phyloP scores from a whole-genome alignment of 805 yeast species.

The Blastobotrys americana region DNA sequence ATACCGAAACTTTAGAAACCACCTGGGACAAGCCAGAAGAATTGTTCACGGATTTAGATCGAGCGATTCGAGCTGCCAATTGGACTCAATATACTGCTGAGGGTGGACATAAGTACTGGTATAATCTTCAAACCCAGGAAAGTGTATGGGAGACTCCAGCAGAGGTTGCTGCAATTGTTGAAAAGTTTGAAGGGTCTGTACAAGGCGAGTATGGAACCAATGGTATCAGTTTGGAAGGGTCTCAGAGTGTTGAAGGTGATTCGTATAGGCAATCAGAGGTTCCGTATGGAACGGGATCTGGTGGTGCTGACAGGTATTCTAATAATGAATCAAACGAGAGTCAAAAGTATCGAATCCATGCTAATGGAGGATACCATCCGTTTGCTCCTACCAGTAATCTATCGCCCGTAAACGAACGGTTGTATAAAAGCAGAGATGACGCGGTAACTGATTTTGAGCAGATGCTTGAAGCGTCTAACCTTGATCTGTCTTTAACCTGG shows the following conservation, averaged over 20 bases:
- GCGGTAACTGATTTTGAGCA: conserved; percentile 42
- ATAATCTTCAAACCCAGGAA: conserved; percentile 53
- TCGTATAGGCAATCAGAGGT: too few relatives aligned
- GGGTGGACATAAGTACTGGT: conserved; percentile 62
- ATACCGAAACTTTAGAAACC: conserved; percentile 56
- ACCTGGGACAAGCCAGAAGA: conserved; percentile 77
- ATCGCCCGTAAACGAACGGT: not conserved
- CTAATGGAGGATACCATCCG: not conserved
- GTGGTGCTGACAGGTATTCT: too few relatives aligned
- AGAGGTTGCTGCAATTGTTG: conserved; percentile 33
- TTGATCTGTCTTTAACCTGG: conserved; percentile 74
- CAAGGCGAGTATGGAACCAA: not conserved
- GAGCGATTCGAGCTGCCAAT: conserved; percentile 44
- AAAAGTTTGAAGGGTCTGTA: conserved; percentile 5
- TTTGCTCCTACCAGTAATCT: not conserved
- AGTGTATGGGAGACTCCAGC: conserved; percentile 79
- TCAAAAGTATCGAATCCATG: too few relatives aligned
- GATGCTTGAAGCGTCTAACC: conserved; percentile 48
- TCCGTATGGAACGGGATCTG: not conserved
- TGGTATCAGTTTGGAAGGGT: not conserved
- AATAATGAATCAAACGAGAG: too few relatives aligned
- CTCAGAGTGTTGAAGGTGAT: not conserved
- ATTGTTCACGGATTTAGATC: conserved; percentile 29
- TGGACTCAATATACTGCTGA: conserved; percentile 48
- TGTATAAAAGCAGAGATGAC: conserved; percentile 22